phyloP scores from a whole-genome alignment of 495 filamentous ascomycete genomes.

The Letharia columbiana region DNA sequence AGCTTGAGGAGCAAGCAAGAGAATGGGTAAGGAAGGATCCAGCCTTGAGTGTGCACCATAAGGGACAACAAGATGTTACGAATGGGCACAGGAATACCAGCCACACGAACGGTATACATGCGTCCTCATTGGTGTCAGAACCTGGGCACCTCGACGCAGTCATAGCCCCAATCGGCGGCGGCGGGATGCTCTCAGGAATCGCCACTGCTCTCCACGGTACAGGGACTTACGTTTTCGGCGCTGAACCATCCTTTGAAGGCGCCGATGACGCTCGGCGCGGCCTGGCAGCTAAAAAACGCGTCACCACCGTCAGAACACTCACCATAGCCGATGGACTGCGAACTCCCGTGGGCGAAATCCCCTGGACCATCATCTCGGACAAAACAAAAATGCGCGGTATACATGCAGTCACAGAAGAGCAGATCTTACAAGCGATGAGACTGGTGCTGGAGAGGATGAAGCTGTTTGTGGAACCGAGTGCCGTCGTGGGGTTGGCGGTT shows the following conservation, averaged over 20 bases:
- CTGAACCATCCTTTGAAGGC: conserved; percentile 77
- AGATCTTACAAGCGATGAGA: conserved; percentile 70
- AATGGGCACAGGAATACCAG: conserved; percentile 1
- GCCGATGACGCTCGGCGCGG: conserved; percentile 75
- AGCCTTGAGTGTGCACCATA: conserved; percentile 17
- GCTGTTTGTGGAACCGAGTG: conserved; percentile 82
- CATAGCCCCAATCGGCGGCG: conserved; percentile 80
- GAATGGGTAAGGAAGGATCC: conserved; percentile 37
- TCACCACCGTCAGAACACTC: conserved; percentile 58
- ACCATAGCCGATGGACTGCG: conserved; percentile 89
- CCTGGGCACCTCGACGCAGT: conserved; percentile 55
- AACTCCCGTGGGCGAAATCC: conserved; percentile 68
- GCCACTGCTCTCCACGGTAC: conserved; percentile 62
- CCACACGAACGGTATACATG: neutral
- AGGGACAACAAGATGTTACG: conserved; percentile 12
- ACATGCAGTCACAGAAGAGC: conserved; percentile 69
- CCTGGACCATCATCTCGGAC: conserved; percentile 77
- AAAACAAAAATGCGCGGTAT: conserved; percentile 59
- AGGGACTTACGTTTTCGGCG: conserved; percentile 69
- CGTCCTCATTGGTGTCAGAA: neutral
- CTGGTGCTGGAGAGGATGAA: conserved; percentile 86
- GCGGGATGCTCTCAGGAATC: conserved; percentile 77
- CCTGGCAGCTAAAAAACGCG: conserved; percentile 49
- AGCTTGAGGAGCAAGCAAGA: conserved; percentile 63
- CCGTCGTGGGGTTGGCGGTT: conserved; percentile 76